These are phyloP conservation scores for Melastoma candidum DNA, from an alignment of 441 rosid genomes.

Conservation along the genomic window DNA sequence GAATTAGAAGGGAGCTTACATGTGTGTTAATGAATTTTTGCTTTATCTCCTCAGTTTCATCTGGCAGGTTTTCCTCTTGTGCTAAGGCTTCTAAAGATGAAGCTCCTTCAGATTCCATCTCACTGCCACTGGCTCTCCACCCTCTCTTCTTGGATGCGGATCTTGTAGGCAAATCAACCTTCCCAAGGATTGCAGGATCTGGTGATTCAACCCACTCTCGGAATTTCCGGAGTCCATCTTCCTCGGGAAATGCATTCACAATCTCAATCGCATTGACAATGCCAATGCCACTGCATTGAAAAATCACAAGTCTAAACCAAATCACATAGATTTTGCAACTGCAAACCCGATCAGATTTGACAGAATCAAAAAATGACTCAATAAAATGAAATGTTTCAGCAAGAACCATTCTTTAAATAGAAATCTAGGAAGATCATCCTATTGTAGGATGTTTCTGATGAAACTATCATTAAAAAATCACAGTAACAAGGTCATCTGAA, in stretches of 20 bases:
- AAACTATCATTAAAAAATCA: too few relatives aligned
- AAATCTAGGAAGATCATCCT: too few relatives aligned
- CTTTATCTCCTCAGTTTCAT: conserved; percentile 35
- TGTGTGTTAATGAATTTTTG: conserved; percentile 82
- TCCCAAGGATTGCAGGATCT: conserved; percentile 82
- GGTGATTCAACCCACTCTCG: conserved; percentile 98
- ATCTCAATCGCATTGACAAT: conserved; percentile 98
- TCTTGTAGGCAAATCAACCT: conserved; percentile 27
- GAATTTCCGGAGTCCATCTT: conserved; percentile 79
- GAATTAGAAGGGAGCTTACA: conserved; percentile 28
- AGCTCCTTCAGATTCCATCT: conserved; percentile 13
- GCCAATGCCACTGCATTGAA: conserved; percentile 82
- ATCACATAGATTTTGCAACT: neutral
- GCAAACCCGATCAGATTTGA: too few relatives aligned
- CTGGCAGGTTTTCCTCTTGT: conserved; percentile 18
- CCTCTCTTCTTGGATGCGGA: conserved; percentile 31
- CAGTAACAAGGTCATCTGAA: too few relatives aligned
- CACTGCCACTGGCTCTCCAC: conserved; percentile 25
- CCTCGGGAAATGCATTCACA: conserved; percentile 87
- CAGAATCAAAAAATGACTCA: too few relatives aligned
- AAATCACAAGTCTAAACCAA: conserved; percentile 11
- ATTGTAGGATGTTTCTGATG: too few relatives aligned
- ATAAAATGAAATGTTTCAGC: too few relatives aligned
- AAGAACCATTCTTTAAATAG: too few relatives aligned
- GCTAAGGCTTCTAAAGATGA: conserved; percentile 19